A percentile compares a stretch with the other conserved stretches of the same genome.
These are phyloP conservation scores for Auricularia sp. DNA, from an alignment of 768 basidiomycete species.

Conservation along the genomic window DNA sequence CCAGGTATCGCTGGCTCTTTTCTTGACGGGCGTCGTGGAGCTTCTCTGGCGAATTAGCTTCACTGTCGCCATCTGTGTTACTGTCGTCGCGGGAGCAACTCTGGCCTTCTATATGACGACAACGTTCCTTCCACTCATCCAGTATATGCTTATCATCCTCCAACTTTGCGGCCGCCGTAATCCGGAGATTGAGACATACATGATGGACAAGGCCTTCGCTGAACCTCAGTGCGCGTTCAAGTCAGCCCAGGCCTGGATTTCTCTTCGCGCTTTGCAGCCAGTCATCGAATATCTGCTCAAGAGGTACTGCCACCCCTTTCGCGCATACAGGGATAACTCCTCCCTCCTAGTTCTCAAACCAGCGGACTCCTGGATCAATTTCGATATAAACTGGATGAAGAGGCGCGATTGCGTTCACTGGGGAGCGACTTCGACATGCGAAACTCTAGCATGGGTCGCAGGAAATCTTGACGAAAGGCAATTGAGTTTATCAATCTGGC, in stretches of 20 bases:
- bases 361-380: not conserved
- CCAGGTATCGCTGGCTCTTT: conserved; percentile 12
- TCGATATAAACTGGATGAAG: not conserved
- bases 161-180: not conserved
- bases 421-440: not conserved
- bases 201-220: not conserved
- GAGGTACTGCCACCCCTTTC: not conserved
- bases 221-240: not conserved
- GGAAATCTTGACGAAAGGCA: not conserved
- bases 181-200: not conserved
- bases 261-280: not conserved
- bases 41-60: conserved; percentile 6
- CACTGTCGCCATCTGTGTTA: not conserved
- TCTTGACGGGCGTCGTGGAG: conserved; percentile 13
- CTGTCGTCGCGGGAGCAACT: not conserved
- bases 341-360: not conserved
- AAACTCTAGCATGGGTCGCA: not conserved
- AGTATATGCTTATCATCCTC: not conserved
- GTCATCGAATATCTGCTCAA: not conserved
- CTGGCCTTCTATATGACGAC: not conserved
- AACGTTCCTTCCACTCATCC: not conserved
- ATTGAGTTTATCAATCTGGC: not conserved
- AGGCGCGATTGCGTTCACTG: not conserved
- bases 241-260: not conserved
- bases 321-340: too few relatives aligned